Percentiles rank a stretch among this genome's conserved stretches.
These are phyloP conservation scores for Cytospora chrysosperma DNA, from an alignment of 2,329 filamentous ascomycete genomes.

Conservation along the genomic window DNA sequence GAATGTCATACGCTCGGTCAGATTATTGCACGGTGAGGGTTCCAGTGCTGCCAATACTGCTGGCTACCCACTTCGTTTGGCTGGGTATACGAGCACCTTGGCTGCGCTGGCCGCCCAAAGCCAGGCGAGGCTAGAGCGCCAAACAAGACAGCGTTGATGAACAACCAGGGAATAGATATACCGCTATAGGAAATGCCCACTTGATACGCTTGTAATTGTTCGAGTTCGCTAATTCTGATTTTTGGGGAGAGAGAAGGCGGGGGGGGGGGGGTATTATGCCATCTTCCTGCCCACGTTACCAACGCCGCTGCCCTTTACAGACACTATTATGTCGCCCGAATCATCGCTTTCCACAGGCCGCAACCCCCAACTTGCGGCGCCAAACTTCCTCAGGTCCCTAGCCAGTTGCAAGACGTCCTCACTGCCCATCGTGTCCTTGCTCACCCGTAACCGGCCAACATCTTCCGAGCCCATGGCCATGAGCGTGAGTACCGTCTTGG, in stretches of 20 bases:
- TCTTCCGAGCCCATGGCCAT: constrained; percentile 99
- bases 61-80: constrained; percentile 52
- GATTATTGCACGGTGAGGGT: constrained; percentile 46
- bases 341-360: constrained; percentile 68
- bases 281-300: constrained; percentile 95
- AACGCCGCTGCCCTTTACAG: constrained; percentile 88
- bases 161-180: constrained; percentile 10
- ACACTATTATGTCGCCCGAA: constrained; percentile 75
- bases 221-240: constrained; percentile 1
- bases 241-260: no score
- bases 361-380: constrained; percentile 86
- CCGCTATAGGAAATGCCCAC: constrained; percentile 26
- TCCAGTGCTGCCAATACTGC: constrained; percentile 40
- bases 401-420: constrained; percentile 79
- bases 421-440: constrained; percentile 76
- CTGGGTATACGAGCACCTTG: constrained; percentile 54
- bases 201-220: constrained; percentile 29
- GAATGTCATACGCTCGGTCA: constrained; percentile 50
- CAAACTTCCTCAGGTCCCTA: constrained; percentile 84
- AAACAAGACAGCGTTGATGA: constrained; percentile 23
- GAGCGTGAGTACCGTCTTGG: constrained; percentile 73
- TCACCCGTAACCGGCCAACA: constrained; percentile 81
- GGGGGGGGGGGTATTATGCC: constrained; percentile 42
- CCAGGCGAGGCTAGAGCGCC: constrained; percentile 35
- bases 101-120: constrained; percentile 51